Conservation (phyloP, 2,329 filamentous ascomycete species). For the Claviceps sp. region DNA sequence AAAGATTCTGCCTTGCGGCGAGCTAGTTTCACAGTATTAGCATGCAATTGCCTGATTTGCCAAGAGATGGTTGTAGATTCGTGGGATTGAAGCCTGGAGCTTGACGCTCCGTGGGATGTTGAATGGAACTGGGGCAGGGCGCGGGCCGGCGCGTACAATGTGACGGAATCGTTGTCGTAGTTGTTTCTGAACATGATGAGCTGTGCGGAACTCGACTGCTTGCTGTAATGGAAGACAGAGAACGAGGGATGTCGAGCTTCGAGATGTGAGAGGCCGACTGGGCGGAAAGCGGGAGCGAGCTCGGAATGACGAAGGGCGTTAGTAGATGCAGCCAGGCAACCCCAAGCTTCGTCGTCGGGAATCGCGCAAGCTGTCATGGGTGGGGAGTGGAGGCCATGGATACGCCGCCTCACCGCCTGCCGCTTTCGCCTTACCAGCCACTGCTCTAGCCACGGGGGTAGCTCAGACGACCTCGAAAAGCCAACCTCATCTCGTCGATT, state of each 20-base stretch:
- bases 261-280: conserved; percentile 5
- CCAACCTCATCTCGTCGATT: background rate
- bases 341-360: conserved; percentile 13
- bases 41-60: conserved; percentile 11
- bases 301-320: conserved; percentile 9
- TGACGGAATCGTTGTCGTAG: conserved; percentile 99
- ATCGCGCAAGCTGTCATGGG: conserved; percentile 4
- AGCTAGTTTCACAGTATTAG: conserved; percentile 44
- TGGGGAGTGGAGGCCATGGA: conserved; percentile 2
- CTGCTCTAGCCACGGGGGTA: background rate
- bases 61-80: background rate
- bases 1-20: conserved; percentile 97
- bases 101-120: background rate
- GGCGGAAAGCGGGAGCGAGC: conserved; percentile 3
- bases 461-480: background rate
- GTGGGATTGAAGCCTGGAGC: background rate
- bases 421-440: background rate
- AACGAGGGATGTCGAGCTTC: background rate
- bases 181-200: conserved; percentile 95
- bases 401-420: conserved; percentile 11
- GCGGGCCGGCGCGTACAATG: conserved; percentile 59
- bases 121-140: background rate
- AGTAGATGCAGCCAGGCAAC: conserved; percentile 9
- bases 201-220: conserved; percentile 3
- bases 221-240: background rate